Evolutionary conservation across 1,284 basidiomycete genomes (phyloP).

Genomic region (Malassezia brasiliensis): DNA sequence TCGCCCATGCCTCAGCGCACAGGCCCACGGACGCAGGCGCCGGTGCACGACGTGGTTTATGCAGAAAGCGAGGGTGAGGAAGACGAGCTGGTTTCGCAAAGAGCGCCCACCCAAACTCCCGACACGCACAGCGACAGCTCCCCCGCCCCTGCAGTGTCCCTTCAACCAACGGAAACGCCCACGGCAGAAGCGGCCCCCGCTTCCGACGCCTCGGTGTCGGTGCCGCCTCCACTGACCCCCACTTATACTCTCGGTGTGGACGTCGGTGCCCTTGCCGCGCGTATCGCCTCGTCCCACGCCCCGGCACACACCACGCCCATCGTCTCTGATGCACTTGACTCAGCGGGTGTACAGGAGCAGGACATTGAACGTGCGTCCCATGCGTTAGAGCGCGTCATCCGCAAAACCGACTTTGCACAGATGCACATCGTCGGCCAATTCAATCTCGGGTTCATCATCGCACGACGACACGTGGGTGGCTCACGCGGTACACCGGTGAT

Average conservation of each 20-base stretch:
- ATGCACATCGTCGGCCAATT: conserved; percentile 92
- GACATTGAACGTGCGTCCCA: conserved; percentile 55
- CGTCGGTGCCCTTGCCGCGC: too few relatives aligned
- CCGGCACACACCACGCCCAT: too few relatives aligned
- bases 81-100: not conserved
- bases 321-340: not conserved
- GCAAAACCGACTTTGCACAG: conserved; percentile 69
- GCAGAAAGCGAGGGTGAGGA: not conserved
- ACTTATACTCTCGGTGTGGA: too few relatives aligned
- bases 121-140: too few relatives aligned
- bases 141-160: too few relatives aligned
- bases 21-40: not conserved
- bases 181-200: too few relatives aligned
- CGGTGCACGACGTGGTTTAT: not conserved
- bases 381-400: conserved; percentile 72
- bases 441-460: conserved; percentile 90
- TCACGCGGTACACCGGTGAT: conserved; percentile 18
- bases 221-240: too few relatives aligned
- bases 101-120: too few relatives aligned
- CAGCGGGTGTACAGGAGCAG: not conserved
- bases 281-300: too few relatives aligned
- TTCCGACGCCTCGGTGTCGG: too few relatives aligned
- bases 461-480: conserved; percentile 54
- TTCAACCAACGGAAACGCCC: too few relatives aligned
- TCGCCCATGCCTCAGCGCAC: too few relatives aligned